Conservation (phyloP, 1,284 basidiomycete genomes). For the Erythrobasidium hasegawianum region DNA sequence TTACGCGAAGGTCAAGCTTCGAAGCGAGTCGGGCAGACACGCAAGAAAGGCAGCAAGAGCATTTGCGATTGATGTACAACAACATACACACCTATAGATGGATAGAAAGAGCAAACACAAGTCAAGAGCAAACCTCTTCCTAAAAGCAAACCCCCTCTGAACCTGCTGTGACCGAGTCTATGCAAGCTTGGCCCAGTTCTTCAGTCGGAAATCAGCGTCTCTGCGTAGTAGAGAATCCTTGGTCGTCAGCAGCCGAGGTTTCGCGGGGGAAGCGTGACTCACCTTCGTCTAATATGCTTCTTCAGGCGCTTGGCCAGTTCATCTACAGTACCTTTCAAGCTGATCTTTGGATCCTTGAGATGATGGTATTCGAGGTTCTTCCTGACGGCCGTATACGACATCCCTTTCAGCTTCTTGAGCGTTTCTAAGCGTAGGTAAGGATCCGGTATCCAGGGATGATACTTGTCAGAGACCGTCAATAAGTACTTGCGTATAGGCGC, state of each 20-base stretch:
- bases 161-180: no score
- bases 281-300: conserved; percentile 28
- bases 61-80: background rate
- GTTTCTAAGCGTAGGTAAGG: conserved; percentile 15
- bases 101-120: no score
- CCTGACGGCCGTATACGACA: conserved; percentile 6
- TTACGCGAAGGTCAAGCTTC: background rate
- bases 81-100: no score
- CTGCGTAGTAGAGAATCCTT: no score
- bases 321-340: conserved; percentile 7
- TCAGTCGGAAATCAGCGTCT: conserved; percentile 25
- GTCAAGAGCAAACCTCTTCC: no score
- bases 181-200: conserved; percentile 16
- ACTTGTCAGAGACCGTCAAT: conserved; percentile 1
- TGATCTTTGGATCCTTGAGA: conserved; percentile 19
- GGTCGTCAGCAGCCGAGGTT: no score
- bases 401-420: background rate
- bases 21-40: background rate
- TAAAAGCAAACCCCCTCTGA: no score
- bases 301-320: conserved; percentile 10
- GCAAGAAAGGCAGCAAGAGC: background rate
- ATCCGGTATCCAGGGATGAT: conserved; percentile 18
- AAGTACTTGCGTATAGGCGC: conserved; percentile 6
- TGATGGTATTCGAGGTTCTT: conserved; percentile 28
- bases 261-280: background rate